phyloP scores from a whole-genome alignment of 176 grass and related monocot genomes.

The Raddia guianensis region DNA sequence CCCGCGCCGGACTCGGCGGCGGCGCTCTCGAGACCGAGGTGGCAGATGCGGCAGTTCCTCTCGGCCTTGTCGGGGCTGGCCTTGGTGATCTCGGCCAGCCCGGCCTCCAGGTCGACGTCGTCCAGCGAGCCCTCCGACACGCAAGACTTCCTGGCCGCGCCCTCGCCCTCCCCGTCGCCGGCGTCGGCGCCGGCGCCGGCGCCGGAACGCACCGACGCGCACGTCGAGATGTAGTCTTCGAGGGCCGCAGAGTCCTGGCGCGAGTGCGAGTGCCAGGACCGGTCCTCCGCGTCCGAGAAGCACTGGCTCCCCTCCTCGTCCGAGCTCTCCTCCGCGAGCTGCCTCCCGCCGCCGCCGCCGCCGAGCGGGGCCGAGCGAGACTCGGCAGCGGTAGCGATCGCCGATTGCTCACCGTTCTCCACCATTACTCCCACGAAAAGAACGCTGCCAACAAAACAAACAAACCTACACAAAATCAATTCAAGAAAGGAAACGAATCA shows the following conservation, averaged over 20 bases:
- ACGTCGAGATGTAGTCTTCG: constrained; percentile 51
- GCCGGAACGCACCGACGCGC: constrained; percentile 33
- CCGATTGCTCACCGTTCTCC: constrained; percentile 33
- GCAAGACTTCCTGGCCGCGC: constrained; percentile 59
- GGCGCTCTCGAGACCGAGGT: constrained; percentile 76
- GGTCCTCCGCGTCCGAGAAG: constrained; percentile 79
- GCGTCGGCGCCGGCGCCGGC: constrained; percentile 25
- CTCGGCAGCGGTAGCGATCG: neutral
- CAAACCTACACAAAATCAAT: constrained; percentile 8
- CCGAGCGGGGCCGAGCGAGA: constrained; percentile 8
- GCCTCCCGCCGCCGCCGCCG: neutral
- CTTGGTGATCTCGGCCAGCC: constrained; percentile 66
- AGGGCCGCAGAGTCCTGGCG: constrained; percentile 50
- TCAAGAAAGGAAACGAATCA: constrained; percentile 29
- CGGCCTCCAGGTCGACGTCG: constrained; percentile 75
- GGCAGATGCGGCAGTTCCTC: constrained; percentile 92
- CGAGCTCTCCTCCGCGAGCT: constrained; percentile 21
- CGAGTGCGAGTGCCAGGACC: constrained; percentile 65
- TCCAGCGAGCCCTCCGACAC: constrained; percentile 77
- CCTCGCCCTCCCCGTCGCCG: constrained; percentile 27
- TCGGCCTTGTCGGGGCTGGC: constrained; percentile 60
- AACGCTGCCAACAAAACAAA: neutral
- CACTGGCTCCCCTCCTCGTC: constrained; percentile 57
- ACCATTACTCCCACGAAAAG: constrained; percentile 34
- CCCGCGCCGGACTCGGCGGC: constrained; percentile 66